Percentiles rank a stretch among this genome's conserved stretches.
Evolutionary conservation across 352 stramenopile genomes (phyloP).

Genomic region (Globisporangium emineosum): DNA sequence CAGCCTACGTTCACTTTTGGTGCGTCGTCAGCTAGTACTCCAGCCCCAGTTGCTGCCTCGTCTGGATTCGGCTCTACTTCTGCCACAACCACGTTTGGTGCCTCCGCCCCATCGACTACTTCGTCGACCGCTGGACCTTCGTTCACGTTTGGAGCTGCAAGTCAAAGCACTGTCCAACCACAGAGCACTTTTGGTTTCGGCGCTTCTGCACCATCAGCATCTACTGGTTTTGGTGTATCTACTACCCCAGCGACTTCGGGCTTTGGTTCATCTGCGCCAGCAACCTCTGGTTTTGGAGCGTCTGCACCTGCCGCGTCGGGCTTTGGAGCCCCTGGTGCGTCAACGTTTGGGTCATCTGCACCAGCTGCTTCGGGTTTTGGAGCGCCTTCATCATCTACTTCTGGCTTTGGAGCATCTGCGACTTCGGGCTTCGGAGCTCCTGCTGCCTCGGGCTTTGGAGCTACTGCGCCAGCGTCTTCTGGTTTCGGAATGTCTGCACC

Average conservation of each 20-base stretch:
- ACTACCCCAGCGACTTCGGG: constrained; percentile 26
- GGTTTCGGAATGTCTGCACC: constrained; percentile 23
- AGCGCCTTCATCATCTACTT: constrained; percentile 26
- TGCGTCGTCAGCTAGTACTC: constrained; percentile 7
- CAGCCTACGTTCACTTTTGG: constrained; percentile 25
- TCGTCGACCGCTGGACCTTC: constrained; percentile 12
- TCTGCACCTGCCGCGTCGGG: constrained; percentile 18
- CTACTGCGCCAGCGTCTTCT: constrained; percentile 8
- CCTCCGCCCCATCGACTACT: not conserved
- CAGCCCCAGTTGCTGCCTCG: constrained; percentile 19
- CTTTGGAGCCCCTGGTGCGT: constrained; percentile 27
- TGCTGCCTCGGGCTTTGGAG: constrained; percentile 20
- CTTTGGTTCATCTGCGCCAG: constrained; percentile 21
- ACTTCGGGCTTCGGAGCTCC: constrained; percentile 21
- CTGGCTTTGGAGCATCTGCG: constrained; percentile 31
- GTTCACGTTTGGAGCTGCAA: constrained; percentile 30
- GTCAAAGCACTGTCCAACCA: constrained; percentile 7
- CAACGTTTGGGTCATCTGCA: constrained; percentile 17
- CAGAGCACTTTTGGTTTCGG: constrained; percentile 5
- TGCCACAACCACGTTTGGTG: constrained; percentile 19
- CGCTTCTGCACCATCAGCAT: not conserved
- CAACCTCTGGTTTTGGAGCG: constrained; percentile 24
- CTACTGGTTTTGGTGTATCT: constrained; percentile 13
- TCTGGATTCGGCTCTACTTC: constrained; percentile 24
- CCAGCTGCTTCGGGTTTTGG: constrained; percentile 36